Base-by-base conservation (phyloP, 805 yeast genomes). In the Torulaspora maleeae region DNA sequence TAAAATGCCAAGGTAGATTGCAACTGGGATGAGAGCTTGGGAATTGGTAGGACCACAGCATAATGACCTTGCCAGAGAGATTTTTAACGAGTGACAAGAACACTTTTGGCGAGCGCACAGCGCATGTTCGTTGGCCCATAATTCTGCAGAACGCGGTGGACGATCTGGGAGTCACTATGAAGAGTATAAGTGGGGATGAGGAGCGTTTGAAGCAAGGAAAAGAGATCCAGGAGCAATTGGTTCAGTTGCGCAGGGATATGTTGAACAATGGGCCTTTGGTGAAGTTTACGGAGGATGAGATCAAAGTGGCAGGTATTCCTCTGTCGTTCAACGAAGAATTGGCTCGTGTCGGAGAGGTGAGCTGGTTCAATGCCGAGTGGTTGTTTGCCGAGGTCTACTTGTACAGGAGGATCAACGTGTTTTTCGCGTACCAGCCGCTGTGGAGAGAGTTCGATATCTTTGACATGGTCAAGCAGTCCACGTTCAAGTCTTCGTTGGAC, bases 351-450 rank as follows among this genome's bases (percentile, higher is more conserved):
- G 57, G 63, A 9, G 58, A 74, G 42, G 78, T 85, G 12, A 24
- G 35, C 11, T 93, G 97, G 97, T 68, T 72, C 37, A 73, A 82
- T 7, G 95, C 91, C 1, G 96, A 95, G 15, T 93, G 99, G 99
- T 70, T 93, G 43, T 83, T 75, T 59, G 71, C 84, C 34, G 99
- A 95, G 65, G 83, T 96, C 64, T 82, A 83, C 60, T 62, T 93
- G 47, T 93, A 93, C 68, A 79, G 95, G 48, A 64, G 72, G 49
- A 67, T 86, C 44, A 77, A 83, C 58, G 54, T 59, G 1, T 60
- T 64, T 29, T 71, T 82, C 56, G 64, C 68, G 36, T 55, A 58
- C 2, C 68, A 64, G 34, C 47, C 71, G 3, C 57, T 60, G 35
- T 70, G 75, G 74, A 37, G 39, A 1, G 55, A 69, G 11, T 89